A percentile compares a stretch with the other conserved stretches of the same genome.
Evolutionary conservation across 345 rosid species (phyloP).

Genomic region (Raphanus raphanistrum): DNA sequence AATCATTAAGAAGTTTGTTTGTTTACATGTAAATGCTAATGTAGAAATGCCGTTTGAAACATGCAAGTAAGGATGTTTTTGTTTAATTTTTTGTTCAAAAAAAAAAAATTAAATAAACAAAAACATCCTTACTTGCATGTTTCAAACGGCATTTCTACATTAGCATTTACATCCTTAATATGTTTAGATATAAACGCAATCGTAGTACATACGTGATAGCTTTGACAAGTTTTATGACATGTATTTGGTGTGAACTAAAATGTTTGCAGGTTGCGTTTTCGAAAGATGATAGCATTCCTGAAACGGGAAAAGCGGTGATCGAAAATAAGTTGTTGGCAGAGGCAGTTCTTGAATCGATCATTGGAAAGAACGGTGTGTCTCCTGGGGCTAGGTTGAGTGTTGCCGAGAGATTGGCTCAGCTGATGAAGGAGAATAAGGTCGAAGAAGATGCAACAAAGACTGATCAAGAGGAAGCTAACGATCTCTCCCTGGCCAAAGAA

Average conservation of each 20-base stretch:
- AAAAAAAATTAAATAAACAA: too few relatives aligned
- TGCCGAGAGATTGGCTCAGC: conserved; percentile 53
- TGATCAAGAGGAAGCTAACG: conserved; percentile 17
- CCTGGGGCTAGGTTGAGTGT: conserved; percentile 55
- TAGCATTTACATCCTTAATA: too few relatives aligned
- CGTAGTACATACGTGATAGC: not conserved
- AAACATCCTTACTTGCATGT: too few relatives aligned
- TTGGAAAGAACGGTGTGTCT: conserved; percentile 81
- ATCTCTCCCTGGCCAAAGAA: conserved; percentile 17
- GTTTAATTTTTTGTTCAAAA: too few relatives aligned
- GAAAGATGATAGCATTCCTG: conserved; percentile 58
- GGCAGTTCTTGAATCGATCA: conserved; percentile 66
- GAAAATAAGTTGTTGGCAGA: conserved; percentile 67
- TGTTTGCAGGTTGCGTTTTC: conserved; percentile 65
- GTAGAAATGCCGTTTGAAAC: not conserved
- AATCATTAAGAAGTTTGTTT: not conserved
- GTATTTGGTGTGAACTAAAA: not conserved
- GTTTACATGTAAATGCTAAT: not conserved
- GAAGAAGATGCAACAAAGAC: conserved; percentile 7
- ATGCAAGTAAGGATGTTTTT: not conserved
- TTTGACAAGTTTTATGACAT: not conserved
- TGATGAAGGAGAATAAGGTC: conserved; percentile 34
- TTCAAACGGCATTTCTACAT: too few relatives aligned
- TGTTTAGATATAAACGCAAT: not conserved
- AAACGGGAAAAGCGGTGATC: conserved; percentile 48